phyloP scores from a whole-genome alignment of 768 basidiomycete genomes.

The Tricholoma flavovirens region DNA sequence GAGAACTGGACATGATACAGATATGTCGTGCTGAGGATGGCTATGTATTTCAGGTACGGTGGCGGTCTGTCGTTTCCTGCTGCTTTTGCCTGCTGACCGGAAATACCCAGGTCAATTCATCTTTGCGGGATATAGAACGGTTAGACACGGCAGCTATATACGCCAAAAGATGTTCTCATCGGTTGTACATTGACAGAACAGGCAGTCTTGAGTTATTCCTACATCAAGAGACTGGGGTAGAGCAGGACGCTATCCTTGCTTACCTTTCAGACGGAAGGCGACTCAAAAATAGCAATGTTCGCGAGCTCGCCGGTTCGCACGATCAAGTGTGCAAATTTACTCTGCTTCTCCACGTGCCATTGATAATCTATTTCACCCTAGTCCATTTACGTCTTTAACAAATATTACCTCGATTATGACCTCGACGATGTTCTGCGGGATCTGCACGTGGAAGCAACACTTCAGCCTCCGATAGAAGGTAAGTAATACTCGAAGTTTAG shows the following conservation, averaged over 20 bases:
- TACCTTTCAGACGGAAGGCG: constrained; percentile 79
- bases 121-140: constrained; percentile 76
- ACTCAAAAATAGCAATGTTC: constrained; percentile 62
- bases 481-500: constrained; percentile 8
- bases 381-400: constrained; percentile 84
- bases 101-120: constrained; percentile 47
- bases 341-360: neutral
- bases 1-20: constrained; percentile 41
- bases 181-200: constrained; percentile 37
- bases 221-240: constrained; percentile 65
- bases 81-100: neutral
- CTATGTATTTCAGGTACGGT: constrained; percentile 48
- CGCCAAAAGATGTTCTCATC: constrained; percentile 7
- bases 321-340: constrained; percentile 50
- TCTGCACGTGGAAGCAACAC: constrained; percentile 51
- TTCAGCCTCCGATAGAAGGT: constrained; percentile 76
- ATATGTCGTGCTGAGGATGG: constrained; percentile 65
- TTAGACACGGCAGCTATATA: constrained; percentile 22
- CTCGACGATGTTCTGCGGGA: constrained; percentile 59
- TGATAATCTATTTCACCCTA: constrained; percentile 10
- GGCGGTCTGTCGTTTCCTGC: neutral
- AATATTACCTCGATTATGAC: constrained; percentile 68
- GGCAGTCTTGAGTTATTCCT: constrained; percentile 70
- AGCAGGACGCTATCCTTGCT: constrained; percentile 63
- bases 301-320: constrained; percentile 68